Evolutionary conservation across 192 early-diverging fungal species (phyloP).

Genomic region (Podila horticola): DNA sequence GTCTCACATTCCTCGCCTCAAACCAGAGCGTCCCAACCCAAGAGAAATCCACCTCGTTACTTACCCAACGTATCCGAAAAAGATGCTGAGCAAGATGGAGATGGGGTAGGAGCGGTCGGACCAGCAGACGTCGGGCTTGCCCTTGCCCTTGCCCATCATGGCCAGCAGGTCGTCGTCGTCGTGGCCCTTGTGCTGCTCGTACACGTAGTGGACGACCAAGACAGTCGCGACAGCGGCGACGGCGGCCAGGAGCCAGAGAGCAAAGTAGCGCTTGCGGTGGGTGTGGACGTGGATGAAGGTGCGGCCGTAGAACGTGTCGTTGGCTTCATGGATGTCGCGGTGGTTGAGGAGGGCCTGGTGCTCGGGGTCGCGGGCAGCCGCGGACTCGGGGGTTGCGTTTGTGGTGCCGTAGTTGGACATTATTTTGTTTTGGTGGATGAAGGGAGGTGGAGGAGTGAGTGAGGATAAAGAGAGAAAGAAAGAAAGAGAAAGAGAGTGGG

Average conservation of each 20-base stretch:
- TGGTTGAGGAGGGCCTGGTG: conserved; percentile 12
- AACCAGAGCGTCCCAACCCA: too few relatives aligned
- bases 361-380: conserved; percentile 10
- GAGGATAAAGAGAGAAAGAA: background rate
- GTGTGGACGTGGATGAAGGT: conserved; percentile 29
- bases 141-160: background rate
- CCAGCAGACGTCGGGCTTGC: conserved; percentile 31
- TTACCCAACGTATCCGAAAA: conserved; percentile 60
- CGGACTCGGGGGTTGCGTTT: background rate
- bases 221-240: conserved; percentile 26
- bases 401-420: conserved; percentile 27
- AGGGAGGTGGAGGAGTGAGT: background rate
- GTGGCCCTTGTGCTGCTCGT: conserved; percentile 12
- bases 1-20: background rate
- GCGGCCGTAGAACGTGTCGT: conserved; percentile 43
- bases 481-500: background rate
- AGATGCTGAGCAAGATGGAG: conserved; percentile 60
- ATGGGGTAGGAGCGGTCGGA: conserved; percentile 61
- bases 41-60: background rate
- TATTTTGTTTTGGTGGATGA: background rate
- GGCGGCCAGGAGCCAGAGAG: conserved; percentile 31
- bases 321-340: conserved; percentile 18
- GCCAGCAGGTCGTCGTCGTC: background rate
- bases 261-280: conserved; percentile 51
- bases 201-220: conserved; percentile 25